phyloP scores from a whole-genome alignment of 257 asterid species.

The Anisodus acutangulus region DNA sequence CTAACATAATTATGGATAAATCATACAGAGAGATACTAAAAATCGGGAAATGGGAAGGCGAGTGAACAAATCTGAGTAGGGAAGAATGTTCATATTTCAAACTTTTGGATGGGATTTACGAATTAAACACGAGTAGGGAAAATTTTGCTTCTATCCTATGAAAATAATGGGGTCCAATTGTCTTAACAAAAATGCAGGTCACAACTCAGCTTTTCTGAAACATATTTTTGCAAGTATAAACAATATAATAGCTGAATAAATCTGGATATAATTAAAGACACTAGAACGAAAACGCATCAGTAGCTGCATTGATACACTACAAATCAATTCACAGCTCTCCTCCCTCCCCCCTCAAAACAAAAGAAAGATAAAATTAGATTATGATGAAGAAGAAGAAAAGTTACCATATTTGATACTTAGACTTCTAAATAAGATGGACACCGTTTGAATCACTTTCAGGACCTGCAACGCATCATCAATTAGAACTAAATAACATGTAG shows the following conservation, averaged over 20 bases:
- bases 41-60: background rate
- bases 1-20: background rate
- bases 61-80: background rate
- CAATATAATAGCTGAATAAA: background rate
- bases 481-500: background rate
- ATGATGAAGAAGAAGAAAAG: background rate
- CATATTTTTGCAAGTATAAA: constrained; percentile 5
- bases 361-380: background rate
- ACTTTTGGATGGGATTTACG: background rate
- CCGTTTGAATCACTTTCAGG: background rate
- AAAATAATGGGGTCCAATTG: background rate
- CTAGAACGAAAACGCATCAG: background rate
- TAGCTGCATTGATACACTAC: background rate
- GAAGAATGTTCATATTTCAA: constrained; percentile 3
- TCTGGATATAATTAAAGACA: background rate
- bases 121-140: background rate
- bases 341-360: background rate
- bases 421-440: constrained; percentile 12
- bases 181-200: constrained; percentile 1
- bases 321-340: constrained; percentile 2
- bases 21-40: background rate
- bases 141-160: background rate
- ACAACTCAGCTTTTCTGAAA: background rate
- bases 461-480: constrained; percentile 18
- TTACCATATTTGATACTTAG: constrained; percentile 25